Conservation (phyloP, 176 grass and related monocot genomes). For the Microstegium vimineum region DNA sequence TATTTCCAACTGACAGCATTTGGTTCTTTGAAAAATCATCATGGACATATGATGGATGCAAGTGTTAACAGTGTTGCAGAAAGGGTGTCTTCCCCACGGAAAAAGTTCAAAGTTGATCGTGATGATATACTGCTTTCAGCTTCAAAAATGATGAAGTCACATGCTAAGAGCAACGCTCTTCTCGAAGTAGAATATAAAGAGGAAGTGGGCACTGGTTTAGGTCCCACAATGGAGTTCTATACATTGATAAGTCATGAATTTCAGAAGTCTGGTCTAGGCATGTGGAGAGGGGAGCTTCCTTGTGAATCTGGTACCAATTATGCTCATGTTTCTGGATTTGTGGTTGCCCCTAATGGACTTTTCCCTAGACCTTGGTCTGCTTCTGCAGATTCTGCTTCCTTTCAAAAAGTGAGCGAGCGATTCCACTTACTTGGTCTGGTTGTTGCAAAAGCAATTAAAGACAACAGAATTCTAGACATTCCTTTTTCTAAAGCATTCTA, state of each 20-base stretch:
- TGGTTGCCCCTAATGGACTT: constrained; percentile 53
- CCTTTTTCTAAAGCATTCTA: constrained; percentile 84
- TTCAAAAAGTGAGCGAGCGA: constrained; percentile 46
- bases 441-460: constrained; percentile 77
- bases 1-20: constrained; percentile 83
- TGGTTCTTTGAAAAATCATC: constrained; percentile 54
- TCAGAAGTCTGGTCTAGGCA: constrained; percentile 62
- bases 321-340: constrained; percentile 24
- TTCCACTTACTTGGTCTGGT: constrained; percentile 69
- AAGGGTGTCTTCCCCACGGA: constrained; percentile 36
- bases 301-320: constrained; percentile 22
- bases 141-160: constrained; percentile 59
- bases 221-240: constrained; percentile 85
- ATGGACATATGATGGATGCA: constrained; percentile 32
- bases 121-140: constrained; percentile 65
- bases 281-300: constrained; percentile 68
- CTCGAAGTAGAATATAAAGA: constrained; percentile 76
- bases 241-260: constrained; percentile 80
- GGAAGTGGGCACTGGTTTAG: constrained; percentile 85
- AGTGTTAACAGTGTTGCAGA: constrained; percentile 37
- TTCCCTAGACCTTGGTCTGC: constrained; percentile 67
- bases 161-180: constrained; percentile 51
- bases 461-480: constrained; percentile 65
- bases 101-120: constrained; percentile 88
- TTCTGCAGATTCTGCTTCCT: constrained; percentile 32